phyloP scores from a whole-genome alignment of 129 eudicot species.

The Flaveria trinervia region DNA sequence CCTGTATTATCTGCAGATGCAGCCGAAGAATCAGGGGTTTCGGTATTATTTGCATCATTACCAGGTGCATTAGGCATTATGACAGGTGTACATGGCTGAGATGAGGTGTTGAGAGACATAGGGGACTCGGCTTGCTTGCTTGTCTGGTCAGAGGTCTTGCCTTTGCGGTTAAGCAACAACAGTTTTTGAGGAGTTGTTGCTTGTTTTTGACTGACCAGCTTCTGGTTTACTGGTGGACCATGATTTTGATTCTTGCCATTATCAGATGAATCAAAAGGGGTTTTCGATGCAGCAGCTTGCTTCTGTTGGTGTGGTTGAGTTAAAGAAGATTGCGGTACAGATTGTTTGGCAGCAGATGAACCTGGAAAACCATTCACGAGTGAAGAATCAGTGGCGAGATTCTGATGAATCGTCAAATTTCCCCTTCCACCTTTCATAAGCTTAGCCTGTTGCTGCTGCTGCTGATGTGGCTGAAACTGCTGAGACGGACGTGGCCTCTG shows the following conservation, averaged over 20 bases:
- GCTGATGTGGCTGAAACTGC: constrained; percentile 67
- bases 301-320: constrained; percentile 56
- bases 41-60: constrained; percentile 40
- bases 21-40: constrained; percentile 36
- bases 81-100: constrained; percentile 34
- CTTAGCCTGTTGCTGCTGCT: constrained; percentile 64
- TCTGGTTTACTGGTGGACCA: constrained; percentile 37
- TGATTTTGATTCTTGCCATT: constrained; percentile 45
- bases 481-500: constrained; percentile 56
- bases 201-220: constrained; percentile 50
- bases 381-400: constrained; percentile 49
- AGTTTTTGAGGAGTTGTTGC: constrained; percentile 40
- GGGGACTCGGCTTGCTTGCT: constrained; percentile 41
- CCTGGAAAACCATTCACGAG: constrained; percentile 57
- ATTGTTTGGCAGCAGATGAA: constrained; percentile 51
- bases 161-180: constrained; percentile 45
- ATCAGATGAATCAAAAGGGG: constrained; percentile 36
- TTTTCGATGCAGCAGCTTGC: constrained; percentile 17
- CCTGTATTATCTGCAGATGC: constrained; percentile 36
- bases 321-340: constrained; percentile 39
- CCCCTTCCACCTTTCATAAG: constrained; percentile 70
- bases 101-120: constrained; percentile 26
- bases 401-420: constrained; percentile 52
- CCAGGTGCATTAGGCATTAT: constrained; percentile 29
- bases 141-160: constrained; percentile 42